Percentiles rank a stretch among this genome's conserved stretches.
Conservation (phyloP, 75 land plant species). For the Picea sitchensis region DNA sequence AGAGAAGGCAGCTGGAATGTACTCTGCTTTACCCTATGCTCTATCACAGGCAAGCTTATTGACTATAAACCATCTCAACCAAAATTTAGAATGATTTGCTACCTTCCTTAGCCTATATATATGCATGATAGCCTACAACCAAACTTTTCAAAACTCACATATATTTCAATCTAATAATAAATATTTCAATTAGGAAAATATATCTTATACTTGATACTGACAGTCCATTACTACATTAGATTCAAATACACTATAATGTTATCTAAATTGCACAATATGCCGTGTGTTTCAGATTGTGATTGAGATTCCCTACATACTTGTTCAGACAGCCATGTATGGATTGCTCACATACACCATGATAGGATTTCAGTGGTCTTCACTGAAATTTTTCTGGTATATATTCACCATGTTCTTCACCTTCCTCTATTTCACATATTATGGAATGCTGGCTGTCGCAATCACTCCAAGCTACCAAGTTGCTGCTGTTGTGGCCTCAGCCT, state of each 20-base stretch:
- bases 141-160: background rate
- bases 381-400: slow-evolving; percentile 64
- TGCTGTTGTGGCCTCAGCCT: slow-evolving; percentile 54
- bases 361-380: slow-evolving; percentile 38
- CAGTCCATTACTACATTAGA: too few species aligned
- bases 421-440: slow-evolving; percentile 68
- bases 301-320: slow-evolving; percentile 58
- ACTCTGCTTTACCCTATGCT: slow-evolving; percentile 71
- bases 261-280: background rate
- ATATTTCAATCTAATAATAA: background rate
- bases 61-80: background rate
- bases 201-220: too few species aligned
- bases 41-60: slow-evolving; percentile 53
- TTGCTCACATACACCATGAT: slow-evolving; percentile 70
- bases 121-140: background rate
- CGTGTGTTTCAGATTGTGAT: slow-evolving; percentile 48
- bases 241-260: background rate
- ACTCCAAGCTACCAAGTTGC: slow-evolving; percentile 76
- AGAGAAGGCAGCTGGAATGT: slow-evolving; percentile 83
- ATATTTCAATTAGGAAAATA: background rate
- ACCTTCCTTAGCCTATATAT: background rate
- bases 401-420: slow-evolving; percentile 61
- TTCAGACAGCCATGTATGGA: slow-evolving; percentile 54
- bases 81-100: background rate
- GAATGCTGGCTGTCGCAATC: slow-evolving; percentile 80